Evolutionary conservation across 176 grass and related monocot species (phyloP).

Genomic region (Ensete glaucum): DNA sequence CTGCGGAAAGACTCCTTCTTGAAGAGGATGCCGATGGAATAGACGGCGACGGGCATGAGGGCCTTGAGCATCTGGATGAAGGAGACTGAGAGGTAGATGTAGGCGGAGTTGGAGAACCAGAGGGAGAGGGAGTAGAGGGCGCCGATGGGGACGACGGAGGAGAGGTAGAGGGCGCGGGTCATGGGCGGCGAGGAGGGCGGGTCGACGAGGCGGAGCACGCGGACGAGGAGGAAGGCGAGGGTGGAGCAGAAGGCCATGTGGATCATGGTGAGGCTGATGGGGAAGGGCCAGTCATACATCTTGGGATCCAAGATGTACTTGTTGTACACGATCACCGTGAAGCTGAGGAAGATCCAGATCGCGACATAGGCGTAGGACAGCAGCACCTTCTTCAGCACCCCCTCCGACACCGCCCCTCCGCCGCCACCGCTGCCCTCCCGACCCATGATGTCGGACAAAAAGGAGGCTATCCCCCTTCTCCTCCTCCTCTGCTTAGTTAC

Average conservation of each 20-base stretch:
- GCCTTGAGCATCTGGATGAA: constrained; percentile 99
- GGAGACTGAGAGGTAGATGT: constrained; percentile 98
- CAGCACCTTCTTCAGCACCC: constrained; percentile 59
- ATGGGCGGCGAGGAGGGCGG: constrained; percentile 27
- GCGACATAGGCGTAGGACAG: constrained; percentile 79
- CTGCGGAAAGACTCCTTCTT: constrained; percentile 71
- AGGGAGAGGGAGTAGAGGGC: constrained; percentile 66
- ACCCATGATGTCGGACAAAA: not conserved
- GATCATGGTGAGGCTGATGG: constrained; percentile 85
- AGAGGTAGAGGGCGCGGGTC: constrained; percentile 8
- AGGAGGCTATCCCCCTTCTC: not conserved
- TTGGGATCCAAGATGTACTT: constrained; percentile 98
- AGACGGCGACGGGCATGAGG: constrained; percentile 92
- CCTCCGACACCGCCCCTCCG: constrained; percentile 48
- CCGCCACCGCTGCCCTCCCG: constrained; percentile 12
- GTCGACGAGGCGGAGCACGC: constrained; percentile 61
- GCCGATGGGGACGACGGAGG: constrained; percentile 16
- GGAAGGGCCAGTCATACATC: constrained; percentile 99
- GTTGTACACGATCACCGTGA: constrained; percentile 97
- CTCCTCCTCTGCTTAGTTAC: not conserved
- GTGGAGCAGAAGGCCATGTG: constrained; percentile 95
- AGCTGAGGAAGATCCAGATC: constrained; percentile 95
- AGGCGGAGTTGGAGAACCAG: constrained; percentile 66
- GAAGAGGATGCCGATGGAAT: constrained; percentile 71
- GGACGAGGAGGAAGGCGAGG: constrained; percentile 62